Conservation (phyloP, 164 flowering plant genomes). For the Liquidambar formosana region DNA sequence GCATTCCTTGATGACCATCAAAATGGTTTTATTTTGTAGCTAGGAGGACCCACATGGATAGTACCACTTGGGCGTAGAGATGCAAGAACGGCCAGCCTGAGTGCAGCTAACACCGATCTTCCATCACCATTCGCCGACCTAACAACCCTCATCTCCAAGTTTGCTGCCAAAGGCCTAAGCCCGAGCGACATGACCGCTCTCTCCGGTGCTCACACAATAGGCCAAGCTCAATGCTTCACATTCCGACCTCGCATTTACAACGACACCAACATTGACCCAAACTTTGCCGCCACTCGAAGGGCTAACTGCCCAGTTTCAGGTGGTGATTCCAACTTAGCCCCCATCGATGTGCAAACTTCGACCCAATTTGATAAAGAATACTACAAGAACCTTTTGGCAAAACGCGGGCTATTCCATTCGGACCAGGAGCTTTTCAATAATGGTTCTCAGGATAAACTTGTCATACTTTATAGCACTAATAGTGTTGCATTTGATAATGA, state of each 20-base stretch:
- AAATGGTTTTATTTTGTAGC: conserved; percentile 19
- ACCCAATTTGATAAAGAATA: conserved; percentile 41
- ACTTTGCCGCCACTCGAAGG: conserved; percentile 29
- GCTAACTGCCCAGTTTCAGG: conserved; percentile 35
- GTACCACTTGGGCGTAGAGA: conserved; percentile 45
- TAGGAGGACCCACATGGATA: conserved; percentile 43
- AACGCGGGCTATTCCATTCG: conserved; percentile 52
- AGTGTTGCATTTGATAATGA: conserved; percentile 29
- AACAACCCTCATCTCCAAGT: conserved; percentile 26
- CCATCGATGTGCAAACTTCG: conserved; percentile 39
- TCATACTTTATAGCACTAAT: conserved; percentile 27
- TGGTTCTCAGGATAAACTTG: conserved; percentile 39
- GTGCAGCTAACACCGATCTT: conserved; percentile 32
- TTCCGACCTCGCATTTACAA: conserved; percentile 53
- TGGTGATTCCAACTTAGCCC: conserved; percentile 42
- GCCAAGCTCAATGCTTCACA: conserved; percentile 34
- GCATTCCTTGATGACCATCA: too few species aligned
- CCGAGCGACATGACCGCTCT: conserved; percentile 37
- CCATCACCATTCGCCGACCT: conserved; percentile 32
- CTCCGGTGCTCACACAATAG: conserved; percentile 53
- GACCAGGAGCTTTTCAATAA: conserved; percentile 60
- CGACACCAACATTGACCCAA: conserved; percentile 42
- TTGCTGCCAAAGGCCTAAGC: conserved; percentile 32
- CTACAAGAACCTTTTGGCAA: conserved; percentile 29
- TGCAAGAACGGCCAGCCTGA: conserved; percentile 39